These are phyloP conservation scores for Camellia lanceoleosa DNA, from an alignment of 148 eudicot species.

Conservation along the genomic window DNA sequence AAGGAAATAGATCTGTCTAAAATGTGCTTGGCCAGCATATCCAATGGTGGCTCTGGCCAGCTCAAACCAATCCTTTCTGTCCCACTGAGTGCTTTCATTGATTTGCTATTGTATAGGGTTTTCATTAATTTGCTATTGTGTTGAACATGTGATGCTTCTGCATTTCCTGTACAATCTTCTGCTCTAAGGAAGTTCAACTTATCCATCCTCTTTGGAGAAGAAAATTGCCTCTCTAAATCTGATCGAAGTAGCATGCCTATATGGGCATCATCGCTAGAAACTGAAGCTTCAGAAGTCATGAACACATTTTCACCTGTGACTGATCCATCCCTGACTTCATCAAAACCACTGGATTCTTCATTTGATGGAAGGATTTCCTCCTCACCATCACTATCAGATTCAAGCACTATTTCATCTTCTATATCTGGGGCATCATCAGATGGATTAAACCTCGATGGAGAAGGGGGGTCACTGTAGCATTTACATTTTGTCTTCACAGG, in stretches of 20 bases:
- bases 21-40: slow-evolving; percentile 62
- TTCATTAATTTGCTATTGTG: slow-evolving; percentile 33
- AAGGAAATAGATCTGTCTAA: slow-evolving; percentile 55
- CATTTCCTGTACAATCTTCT: slow-evolving; percentile 30
- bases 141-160: slow-evolving; percentile 16
- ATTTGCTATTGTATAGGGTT: slow-evolving; percentile 29
- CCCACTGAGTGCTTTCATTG: slow-evolving; percentile 58
- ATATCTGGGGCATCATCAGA: slow-evolving; percentile 68
- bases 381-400: slow-evolving; percentile 61
- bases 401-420: slow-evolving; percentile 64
- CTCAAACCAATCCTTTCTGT: slow-evolving; percentile 67
- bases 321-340: slow-evolving; percentile 36
- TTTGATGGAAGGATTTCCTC: slow-evolving; percentile 68
- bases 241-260: slow-evolving; percentile 21
- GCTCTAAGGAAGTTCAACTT: slow-evolving; percentile 45
- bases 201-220: slow-evolving; percentile 49
- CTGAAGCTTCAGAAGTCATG: slow-evolving; percentile 21
- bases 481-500: slow-evolving; percentile 50
- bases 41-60: slow-evolving; percentile 85
- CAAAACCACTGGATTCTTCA: slow-evolving; percentile 46
- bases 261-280: slow-evolving; percentile 19
- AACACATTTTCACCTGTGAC: slow-evolving; percentile 18
- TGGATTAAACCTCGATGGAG: slow-evolving; percentile 84
- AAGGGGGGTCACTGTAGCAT: slow-evolving; percentile 88
- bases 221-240: slow-evolving; percentile 41